Evolutionary conservation across 225 moss, liverwort and hornwort genomes (phyloP).

Genomic region (Anthoceros angustus): DNA sequence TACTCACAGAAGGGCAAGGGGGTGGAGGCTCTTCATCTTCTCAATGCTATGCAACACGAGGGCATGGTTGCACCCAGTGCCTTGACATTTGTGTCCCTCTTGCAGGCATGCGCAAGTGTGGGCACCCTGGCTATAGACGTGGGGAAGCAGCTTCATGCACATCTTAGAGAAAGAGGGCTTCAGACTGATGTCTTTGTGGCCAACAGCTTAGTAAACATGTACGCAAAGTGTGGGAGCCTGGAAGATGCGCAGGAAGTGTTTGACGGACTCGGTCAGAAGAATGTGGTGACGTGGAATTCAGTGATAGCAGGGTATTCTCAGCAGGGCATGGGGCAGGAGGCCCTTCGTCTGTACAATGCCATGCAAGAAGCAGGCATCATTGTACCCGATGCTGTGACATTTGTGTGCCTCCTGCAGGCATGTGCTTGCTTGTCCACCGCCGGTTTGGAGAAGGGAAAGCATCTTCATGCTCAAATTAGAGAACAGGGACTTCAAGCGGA

Average conservation of each 20-base stretch:
- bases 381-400: background rate
- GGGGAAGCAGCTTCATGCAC: too few relatives aligned
- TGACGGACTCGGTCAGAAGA: background rate
- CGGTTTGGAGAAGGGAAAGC: background rate
- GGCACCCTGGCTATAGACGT: too few relatives aligned
- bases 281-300: background rate
- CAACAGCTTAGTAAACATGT: constrained; percentile 1
- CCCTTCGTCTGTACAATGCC: background rate
- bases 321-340: constrained; percentile 1
- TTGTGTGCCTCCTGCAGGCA: background rate
- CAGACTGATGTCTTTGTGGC: background rate
- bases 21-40: too few relatives aligned
- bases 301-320: background rate
- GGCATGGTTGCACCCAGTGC: too few relatives aligned
- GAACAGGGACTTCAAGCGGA: background rate
- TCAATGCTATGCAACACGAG: too few relatives aligned
- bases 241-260: background rate
- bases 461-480: background rate
- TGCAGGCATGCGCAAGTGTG: too few relatives aligned
- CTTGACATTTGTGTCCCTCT: too few relatives aligned
- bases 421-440: background rate
- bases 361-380: background rate
- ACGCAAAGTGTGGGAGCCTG: background rate
- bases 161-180: too few relatives aligned
- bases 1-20: too few relatives aligned